Conservation (phyloP, 768 basidiomycete species). For the Boletus insuetus region DNA sequence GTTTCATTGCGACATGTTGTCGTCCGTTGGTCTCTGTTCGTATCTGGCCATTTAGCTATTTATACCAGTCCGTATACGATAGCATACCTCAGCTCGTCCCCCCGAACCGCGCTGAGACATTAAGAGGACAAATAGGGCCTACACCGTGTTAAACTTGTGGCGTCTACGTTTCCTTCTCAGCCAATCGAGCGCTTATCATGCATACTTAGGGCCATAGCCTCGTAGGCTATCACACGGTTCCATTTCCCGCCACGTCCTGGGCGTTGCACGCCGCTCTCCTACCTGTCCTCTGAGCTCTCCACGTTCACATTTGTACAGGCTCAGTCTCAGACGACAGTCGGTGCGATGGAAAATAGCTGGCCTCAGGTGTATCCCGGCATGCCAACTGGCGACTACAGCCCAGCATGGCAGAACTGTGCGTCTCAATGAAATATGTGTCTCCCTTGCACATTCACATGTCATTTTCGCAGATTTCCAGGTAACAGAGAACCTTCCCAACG, state of each 20-base stretch:
- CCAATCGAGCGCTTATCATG: no score
- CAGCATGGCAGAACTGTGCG: constrained; percentile 60
- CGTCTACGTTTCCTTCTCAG: no score
- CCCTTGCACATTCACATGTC: background rate
- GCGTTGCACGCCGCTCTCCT: background rate
- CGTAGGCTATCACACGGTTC: background rate
- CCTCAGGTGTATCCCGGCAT: constrained; percentile 43
- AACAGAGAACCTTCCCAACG: constrained; percentile 52
- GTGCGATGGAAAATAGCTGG: constrained; percentile 14
- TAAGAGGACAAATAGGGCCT: no score
- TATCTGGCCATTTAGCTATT: no score
- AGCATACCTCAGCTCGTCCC: no score
- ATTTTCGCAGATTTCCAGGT: constrained; percentile 53
- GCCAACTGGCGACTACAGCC: constrained; percentile 46
- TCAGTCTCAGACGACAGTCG: background rate
- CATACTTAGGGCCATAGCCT: no score
- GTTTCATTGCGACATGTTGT: no score
- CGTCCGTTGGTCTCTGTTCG: no score
- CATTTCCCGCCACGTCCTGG: background rate
- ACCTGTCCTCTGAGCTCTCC: background rate
- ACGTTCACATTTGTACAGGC: background rate
- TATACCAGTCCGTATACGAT: no score
- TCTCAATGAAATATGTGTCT: background rate
- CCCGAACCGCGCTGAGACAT: no score
- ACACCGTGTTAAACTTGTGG: no score